phyloP scores from a whole-genome alignment of 495 filamentous ascomycete genomes.

The Parathielavia appendiculata region DNA sequence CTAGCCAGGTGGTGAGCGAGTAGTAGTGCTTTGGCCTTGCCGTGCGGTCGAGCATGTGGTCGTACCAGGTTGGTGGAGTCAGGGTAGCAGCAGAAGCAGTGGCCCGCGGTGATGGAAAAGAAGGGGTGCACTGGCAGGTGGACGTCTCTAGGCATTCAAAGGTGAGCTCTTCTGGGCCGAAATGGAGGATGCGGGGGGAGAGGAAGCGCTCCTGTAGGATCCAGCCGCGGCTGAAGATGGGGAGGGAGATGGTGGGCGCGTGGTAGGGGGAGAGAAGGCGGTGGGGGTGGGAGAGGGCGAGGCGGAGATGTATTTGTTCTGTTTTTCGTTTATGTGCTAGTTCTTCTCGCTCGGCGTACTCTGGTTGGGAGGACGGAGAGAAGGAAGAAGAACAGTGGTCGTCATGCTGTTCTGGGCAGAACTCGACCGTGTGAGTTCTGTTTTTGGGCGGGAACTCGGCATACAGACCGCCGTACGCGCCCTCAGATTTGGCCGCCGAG shows the following conservation, averaged over 20 bases:
- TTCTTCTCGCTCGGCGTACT: neutral
- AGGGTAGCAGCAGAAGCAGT: neutral
- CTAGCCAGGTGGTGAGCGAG: neutral
- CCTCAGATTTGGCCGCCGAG: slow-evolving; percentile 8
- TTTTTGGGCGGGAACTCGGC: neutral
- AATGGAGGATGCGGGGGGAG: slow-evolving; percentile 20
- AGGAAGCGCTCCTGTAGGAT: slow-evolving; percentile 24
- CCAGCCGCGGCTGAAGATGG: slow-evolving; percentile 20
- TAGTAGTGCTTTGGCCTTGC: slow-evolving; percentile 13
- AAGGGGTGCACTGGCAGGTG: slow-evolving; percentile 19
- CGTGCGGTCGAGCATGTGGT: neutral
- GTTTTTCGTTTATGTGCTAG: neutral
- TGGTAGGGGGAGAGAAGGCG: slow-evolving; percentile 5
- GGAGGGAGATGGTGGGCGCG: slow-evolving; percentile 5
- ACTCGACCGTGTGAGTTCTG: neutral
- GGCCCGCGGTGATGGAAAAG: neutral
- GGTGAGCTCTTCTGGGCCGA: slow-evolving; percentile 19
- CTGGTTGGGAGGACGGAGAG: neutral
- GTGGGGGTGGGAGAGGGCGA: slow-evolving; percentile 2
- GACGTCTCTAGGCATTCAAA: slow-evolving; percentile 14
- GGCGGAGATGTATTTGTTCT: slow-evolving; percentile 13
- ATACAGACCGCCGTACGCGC: slow-evolving; percentile 12
- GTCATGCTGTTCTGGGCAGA: neutral
- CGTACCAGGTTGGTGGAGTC: neutral
- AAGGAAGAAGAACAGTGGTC: neutral